These are phyloP conservation scores for Ettlia oleoabundans DNA, from an alignment of 139 green algal species.

Conservation along the genomic window DNA sequence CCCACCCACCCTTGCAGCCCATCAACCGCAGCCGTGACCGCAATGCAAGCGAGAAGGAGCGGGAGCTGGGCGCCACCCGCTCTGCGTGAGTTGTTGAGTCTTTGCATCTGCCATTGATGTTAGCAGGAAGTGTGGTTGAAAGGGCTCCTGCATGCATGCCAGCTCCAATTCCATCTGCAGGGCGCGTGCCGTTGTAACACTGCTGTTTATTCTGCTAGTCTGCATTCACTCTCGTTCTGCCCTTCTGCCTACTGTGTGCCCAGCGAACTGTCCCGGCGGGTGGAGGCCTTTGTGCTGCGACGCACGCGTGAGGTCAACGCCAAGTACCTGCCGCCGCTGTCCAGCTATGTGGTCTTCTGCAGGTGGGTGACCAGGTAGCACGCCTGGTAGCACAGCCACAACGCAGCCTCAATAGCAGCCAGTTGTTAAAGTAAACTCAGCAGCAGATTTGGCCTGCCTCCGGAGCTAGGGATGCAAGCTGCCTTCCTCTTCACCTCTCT, in stretches of 20 bases:
- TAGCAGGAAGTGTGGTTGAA: background rate
- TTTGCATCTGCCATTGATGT: background rate
- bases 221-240: background rate
- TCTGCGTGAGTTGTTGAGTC: constrained; percentile 43
- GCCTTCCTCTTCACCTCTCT: no score
- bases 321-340: constrained; percentile 76
- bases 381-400: no score
- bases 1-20: no score
- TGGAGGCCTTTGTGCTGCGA: constrained; percentile 73
- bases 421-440: background rate
- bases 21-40: constrained; percentile 72
- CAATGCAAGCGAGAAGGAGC: constrained; percentile 63
- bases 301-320: constrained; percentile 76
- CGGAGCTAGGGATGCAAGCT: background rate
- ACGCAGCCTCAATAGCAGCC: no score
- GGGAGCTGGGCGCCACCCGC: constrained; percentile 62
- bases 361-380: no score
- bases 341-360: constrained; percentile 78
- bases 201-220: no score
- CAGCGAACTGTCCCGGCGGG: constrained; percentile 68
- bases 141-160: background rate
- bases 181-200: no score
- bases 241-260: background rate
- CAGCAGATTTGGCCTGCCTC: background rate
- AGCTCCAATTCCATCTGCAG: background rate